Conservation (phyloP, 805 yeast species). For the Wickerhamiella azymoides region DNA sequence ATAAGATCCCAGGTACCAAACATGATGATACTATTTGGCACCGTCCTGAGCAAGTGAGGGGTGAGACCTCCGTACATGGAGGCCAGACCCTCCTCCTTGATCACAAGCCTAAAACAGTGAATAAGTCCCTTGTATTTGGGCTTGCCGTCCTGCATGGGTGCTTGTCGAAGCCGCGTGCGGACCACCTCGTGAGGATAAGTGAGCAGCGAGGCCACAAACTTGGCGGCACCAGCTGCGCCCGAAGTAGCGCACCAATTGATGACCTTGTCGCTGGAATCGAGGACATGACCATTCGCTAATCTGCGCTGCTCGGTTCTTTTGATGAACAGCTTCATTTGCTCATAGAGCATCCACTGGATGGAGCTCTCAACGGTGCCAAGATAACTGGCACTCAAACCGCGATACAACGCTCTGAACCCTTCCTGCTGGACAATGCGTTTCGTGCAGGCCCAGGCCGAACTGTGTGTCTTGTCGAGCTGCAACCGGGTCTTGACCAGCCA, state of each 20-base stretch:
- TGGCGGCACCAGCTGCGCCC: conserved; percentile 96
- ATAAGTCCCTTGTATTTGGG: conserved; percentile 81
- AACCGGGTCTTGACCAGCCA: conserved; percentile 93
- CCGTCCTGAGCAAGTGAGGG: conserved; percentile 91
- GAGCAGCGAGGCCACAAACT: conserved; percentile 77
- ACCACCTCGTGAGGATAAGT: conserved; percentile 98
- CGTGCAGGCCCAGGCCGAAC: conserved; percentile 63
- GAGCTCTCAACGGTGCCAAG: conserved; percentile 88
- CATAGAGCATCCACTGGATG: conserved; percentile 91
- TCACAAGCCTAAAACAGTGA: conserved; percentile 73
- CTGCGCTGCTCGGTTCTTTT: conserved; percentile 35
- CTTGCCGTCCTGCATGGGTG: conserved; percentile 66
- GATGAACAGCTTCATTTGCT: conserved; percentile 74
- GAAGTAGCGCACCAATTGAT: conserved; percentile 91
- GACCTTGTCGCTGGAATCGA: conserved; percentile 43
- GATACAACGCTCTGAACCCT: conserved; percentile 68
- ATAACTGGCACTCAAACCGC: conserved; percentile 89
- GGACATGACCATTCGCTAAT: conserved; percentile 24
- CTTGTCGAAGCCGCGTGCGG: conserved; percentile 89
- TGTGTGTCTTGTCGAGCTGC: conserved; percentile 60
- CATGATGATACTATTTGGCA: conserved; percentile 96
- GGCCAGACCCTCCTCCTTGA: conserved; percentile 81
- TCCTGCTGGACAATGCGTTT: conserved; percentile 55
- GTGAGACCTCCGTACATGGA: conserved; percentile 97
- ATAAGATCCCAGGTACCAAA: conserved; percentile 97